phyloP scores from a whole-genome alignment of 1,284 basidiomycete species.

The Irpex sp. region DNA sequence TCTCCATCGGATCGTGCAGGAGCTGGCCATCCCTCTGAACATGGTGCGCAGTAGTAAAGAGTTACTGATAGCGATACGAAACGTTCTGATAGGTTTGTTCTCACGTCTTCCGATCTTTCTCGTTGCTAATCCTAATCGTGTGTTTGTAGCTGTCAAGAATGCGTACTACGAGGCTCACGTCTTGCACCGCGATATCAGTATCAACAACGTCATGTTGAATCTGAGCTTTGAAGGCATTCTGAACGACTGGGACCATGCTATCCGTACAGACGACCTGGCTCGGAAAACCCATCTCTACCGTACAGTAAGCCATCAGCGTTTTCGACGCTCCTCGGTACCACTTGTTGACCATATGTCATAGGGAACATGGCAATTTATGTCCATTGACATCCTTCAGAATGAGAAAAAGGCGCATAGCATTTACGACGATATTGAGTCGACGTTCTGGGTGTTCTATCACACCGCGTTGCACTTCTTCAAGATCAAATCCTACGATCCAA shows the following conservation, averaged over 20 bases:
- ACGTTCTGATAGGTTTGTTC: neutral
- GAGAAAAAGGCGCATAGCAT: neutral
- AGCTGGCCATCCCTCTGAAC: neutral
- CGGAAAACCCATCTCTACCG: neutral
- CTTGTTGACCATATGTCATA: neutral
- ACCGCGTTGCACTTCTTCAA: neutral
- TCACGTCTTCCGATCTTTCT: neutral
- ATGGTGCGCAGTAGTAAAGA: neutral
- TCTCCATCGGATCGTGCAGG: neutral
- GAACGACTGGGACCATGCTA: neutral
- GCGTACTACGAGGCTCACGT: neutral
- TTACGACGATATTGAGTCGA: neutral
- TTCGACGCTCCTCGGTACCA: neutral
- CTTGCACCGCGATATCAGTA: slow-evolving; percentile 1
- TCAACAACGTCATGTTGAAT: neutral
- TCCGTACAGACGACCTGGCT: neutral
- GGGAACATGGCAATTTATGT: slow-evolving; percentile 1
- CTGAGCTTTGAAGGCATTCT: neutral
- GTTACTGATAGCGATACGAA: neutral
- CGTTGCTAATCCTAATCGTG: no score
- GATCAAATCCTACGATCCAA: neutral
- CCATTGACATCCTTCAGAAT: neutral
- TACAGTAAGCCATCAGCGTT: neutral
- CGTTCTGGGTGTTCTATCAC: neutral
- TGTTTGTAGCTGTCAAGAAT: neutral